phyloP scores from a whole-genome alignment of 1,284 basidiomycete genomes.

The Naganishia sp. region DNA sequence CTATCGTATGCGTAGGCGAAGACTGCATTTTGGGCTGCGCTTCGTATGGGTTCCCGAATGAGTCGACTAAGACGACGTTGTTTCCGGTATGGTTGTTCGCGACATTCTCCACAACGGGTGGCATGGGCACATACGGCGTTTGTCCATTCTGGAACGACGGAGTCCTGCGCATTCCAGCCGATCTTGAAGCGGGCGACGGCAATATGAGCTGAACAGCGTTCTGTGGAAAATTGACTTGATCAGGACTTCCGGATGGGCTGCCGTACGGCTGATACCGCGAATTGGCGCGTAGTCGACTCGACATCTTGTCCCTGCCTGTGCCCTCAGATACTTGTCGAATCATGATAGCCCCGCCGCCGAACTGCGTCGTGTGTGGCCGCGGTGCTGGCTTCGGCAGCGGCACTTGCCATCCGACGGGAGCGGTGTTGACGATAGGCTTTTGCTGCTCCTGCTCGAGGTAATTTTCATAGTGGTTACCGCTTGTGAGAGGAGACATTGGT shows the following conservation, averaged over 20 bases:
- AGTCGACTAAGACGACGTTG: conserved; percentile 14
- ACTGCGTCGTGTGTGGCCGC: conserved; percentile 20
- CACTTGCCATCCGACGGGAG: conserved; percentile 12
- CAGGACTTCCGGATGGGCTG: conserved; percentile 3
- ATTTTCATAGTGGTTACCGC: conserved; percentile 23
- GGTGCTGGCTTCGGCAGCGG: conserved; percentile 2
- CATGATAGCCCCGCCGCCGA: conserved; percentile 5
- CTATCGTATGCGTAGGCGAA: conserved; percentile 4
- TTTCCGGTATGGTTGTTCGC: conserved; percentile 1
- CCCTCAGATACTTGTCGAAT: conserved; percentile 18
- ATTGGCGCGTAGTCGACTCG: conserved; percentile 6
- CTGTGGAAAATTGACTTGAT: conserved; percentile 5
- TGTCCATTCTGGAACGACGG: conserved; percentile 21
- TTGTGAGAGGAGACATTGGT: conserved; percentile 17
- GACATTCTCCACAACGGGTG: conserved; percentile 14
- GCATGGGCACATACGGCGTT: conserved; percentile 14
- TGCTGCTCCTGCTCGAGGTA: conserved; percentile 25
- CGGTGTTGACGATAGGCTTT: conserved; percentile 18
- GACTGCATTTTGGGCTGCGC: conserved; percentile 3
- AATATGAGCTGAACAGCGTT: conserved; percentile 9
- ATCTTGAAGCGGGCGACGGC: not conserved
- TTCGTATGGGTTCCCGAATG: conserved; percentile 1
- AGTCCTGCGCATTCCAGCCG: conserved; percentile 8
- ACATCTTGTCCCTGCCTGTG: conserved; percentile 8
- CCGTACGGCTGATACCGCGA: conserved; percentile 22